Percentiles rank a stretch among this genome's conserved stretches.
phyloP scores from a whole-genome alignment of 2,329 filamentous ascomycete species.

The Seiridium unicorne region DNA sequence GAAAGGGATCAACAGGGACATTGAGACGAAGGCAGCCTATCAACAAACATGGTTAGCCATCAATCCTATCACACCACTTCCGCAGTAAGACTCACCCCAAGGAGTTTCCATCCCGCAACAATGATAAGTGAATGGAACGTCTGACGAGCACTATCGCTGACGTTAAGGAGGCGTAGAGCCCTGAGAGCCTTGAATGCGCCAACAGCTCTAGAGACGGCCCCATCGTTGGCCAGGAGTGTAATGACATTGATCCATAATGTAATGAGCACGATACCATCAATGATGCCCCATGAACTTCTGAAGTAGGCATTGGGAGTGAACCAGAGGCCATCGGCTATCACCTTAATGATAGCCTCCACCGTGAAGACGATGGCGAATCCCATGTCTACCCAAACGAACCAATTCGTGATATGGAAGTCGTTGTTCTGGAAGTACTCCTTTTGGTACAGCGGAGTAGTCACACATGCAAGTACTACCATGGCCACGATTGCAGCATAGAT shows the following conservation, averaged over 20 bases:
- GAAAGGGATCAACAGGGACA: slow-evolving; percentile 93
- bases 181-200: slow-evolving; percentile 96
- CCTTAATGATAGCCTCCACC: slow-evolving; percentile 83
- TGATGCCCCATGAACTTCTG: slow-evolving; percentile 93
- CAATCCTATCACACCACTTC: no score
- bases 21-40: slow-evolving; percentile 82
- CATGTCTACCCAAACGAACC: slow-evolving; percentile 94
- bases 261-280: slow-evolving; percentile 86
- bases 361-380: slow-evolving; percentile 87
- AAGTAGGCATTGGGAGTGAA: slow-evolving; percentile 98
- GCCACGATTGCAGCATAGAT: slow-evolving; percentile 92
- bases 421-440: slow-evolving; percentile 72
- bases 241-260: slow-evolving; percentile 95
- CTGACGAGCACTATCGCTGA: slow-evolving; percentile 91
- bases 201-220: slow-evolving; percentile 82
- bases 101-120: slow-evolving; percentile 88
- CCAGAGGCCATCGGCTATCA: slow-evolving; percentile 91
- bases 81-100: slow-evolving; percentile 60
- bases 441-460: slow-evolving; percentile 93
- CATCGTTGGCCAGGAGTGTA: slow-evolving; percentile 78
- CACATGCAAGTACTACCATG: slow-evolving; percentile 95
- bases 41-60: neutral
- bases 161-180: slow-evolving; percentile 86
- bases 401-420: slow-evolving; percentile 65
- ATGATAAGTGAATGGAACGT: slow-evolving; percentile 98